These are phyloP conservation scores for Pseudogymnoascus sp. DNA, from an alignment of 2,329 filamentous ascomycete genomes.

Conservation along the genomic window DNA sequence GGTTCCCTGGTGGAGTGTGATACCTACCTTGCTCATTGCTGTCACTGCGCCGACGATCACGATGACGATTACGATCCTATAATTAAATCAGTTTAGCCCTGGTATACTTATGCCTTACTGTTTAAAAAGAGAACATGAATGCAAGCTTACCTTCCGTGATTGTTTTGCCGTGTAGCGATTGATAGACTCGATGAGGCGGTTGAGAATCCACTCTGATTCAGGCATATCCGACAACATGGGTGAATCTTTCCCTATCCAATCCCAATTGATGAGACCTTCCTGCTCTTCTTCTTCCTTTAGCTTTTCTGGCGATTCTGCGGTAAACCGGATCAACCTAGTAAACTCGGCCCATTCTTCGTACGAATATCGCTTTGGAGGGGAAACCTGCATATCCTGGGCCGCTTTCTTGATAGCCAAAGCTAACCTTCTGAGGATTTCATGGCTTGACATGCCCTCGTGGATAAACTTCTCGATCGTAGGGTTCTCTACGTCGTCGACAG, in stretches of 20 bases:
- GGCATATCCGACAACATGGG: conserved; percentile 56
- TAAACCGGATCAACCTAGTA: conserved; percentile 55
- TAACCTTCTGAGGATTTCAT: conserved; percentile 46
- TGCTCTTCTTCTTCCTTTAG: conserved; percentile 41
- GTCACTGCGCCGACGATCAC: background rate
- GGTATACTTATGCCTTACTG: background rate
- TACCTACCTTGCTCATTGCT: background rate
- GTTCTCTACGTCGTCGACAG: conserved; percentile 5
- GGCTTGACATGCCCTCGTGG: conserved; percentile 7
- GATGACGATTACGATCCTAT: too few relatives aligned
- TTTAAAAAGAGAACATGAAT: background rate
- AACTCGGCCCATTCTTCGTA: conserved; percentile 67
- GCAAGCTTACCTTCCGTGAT: conserved; percentile 18
- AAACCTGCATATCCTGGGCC: conserved; percentile 44
- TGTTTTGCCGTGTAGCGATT: conserved; percentile 31
- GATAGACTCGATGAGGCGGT: conserved; percentile 58
- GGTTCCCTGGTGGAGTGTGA: background rate
- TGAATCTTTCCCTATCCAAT: conserved; percentile 64
- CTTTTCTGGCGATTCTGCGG: conserved; percentile 27
- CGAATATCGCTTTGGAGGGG: conserved; percentile 45
- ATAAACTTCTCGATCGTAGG: conserved; percentile 11
- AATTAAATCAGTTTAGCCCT: background rate
- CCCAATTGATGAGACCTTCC: conserved; percentile 58
- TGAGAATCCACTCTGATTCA: conserved; percentile 61
- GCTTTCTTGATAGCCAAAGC: conserved; percentile 48